Conservation (phyloP, 371 early-diverging fungal species). For the Funneliformis caledonium region DNA sequence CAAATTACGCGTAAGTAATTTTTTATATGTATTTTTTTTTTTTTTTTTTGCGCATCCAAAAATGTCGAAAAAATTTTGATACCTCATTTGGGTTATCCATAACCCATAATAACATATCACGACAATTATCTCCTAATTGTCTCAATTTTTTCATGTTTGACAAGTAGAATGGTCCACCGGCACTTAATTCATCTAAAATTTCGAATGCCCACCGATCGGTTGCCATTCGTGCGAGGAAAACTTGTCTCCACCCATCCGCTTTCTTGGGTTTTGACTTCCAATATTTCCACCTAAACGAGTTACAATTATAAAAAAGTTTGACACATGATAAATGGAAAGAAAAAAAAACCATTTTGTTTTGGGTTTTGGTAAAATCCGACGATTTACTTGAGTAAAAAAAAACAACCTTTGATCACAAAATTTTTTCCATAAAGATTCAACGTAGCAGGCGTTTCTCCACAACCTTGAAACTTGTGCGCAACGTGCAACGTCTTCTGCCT, state of each 20-base stretch:
- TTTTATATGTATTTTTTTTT: neutral
- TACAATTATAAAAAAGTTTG: neutral
- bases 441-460: slow-evolving; percentile 36
- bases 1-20: neutral
- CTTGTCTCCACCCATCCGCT: slow-evolving; percentile 36
- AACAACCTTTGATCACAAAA: slow-evolving; percentile 27
- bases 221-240: slow-evolving; percentile 20
- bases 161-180: slow-evolving; percentile 26
- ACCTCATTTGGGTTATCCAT: slow-evolving; percentile 37
- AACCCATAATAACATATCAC: slow-evolving; percentile 35
- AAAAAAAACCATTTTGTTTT: neutral
- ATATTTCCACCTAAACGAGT: slow-evolving; percentile 31
- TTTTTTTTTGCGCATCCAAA: neutral
- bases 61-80: neutral
- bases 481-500: slow-evolving; percentile 32
- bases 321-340: neutral
- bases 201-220: slow-evolving; percentile 36
- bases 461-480: slow-evolving; percentile 37
- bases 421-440: slow-evolving; percentile 33
- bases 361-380: neutral
- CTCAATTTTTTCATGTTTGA: slow-evolving; percentile 31
- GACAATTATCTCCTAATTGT: slow-evolving; percentile 37
- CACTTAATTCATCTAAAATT: slow-evolving; percentile 24
- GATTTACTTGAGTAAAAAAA: neutral
- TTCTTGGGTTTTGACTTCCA: slow-evolving; percentile 35